Conservation (phyloP, 2,329 filamentous ascomycete genomes). For the Graphilbum fragrans region DNA sequence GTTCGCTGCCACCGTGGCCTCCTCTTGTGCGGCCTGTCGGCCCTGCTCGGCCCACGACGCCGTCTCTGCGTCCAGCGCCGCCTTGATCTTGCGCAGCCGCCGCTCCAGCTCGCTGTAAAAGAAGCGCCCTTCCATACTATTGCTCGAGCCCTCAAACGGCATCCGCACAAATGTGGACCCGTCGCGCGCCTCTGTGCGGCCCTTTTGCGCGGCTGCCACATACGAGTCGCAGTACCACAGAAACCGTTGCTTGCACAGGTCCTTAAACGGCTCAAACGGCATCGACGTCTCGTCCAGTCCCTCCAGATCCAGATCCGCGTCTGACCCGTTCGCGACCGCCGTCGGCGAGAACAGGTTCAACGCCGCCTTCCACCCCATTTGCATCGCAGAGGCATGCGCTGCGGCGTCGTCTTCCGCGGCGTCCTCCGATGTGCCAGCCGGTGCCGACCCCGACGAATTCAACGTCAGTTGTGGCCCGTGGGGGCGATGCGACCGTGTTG, state of each 20-base stretch:
- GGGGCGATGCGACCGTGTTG: neutral
- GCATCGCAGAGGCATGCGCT: constrained; percentile 4
- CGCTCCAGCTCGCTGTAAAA: constrained; percentile 63
- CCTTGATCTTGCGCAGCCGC: constrained; percentile 57
- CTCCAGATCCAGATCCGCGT: constrained; percentile 37
- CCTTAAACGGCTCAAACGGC: constrained; percentile 76
- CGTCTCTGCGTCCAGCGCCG: constrained; percentile 60
- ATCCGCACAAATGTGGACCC: constrained; percentile 60
- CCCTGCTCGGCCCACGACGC: constrained; percentile 61
- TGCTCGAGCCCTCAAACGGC: constrained; percentile 71
- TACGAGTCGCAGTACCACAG: constrained; percentile 95
- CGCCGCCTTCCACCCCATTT: neutral
- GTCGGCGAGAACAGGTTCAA: neutral
- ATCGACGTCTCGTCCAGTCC: constrained; percentile 35
- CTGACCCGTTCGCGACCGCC: constrained; percentile 13
- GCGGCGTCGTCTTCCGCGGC: constrained; percentile 10
- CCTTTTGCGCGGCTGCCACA: constrained; percentile 55
- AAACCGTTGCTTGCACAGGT: constrained; percentile 82
- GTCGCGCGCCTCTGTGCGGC: constrained; percentile 49
- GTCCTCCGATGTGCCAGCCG: neutral
- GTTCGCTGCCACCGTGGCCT: constrained; percentile 67
- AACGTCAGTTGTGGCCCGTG: neutral
- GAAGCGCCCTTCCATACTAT: constrained; percentile 79
- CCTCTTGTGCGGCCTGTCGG: constrained; percentile 45
- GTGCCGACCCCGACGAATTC: neutral